phyloP scores from a whole-genome alignment of 768 basidiomycete genomes.

The Kwoniella botswanensis region DNA sequence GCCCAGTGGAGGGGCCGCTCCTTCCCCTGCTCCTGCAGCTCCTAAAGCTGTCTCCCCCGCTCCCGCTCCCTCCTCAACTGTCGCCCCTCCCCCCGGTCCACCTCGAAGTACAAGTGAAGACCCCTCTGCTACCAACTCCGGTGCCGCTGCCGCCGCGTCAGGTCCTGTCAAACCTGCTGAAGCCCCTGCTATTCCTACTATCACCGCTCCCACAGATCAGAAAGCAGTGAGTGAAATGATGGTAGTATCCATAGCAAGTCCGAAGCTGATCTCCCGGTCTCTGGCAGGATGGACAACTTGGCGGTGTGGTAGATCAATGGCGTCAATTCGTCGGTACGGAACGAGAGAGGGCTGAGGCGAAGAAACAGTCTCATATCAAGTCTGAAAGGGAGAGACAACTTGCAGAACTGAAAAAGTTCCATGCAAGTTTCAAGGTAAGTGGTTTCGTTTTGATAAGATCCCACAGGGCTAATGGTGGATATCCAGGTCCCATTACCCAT shows the following conservation, averaged over 20 bases:
- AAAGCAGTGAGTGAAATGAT: conserved; percentile 18
- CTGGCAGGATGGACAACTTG: conserved; percentile 33
- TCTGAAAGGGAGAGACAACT: conserved; percentile 93
- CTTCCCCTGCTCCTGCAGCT: conserved; percentile 21
- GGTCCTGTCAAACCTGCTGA: conserved; percentile 9
- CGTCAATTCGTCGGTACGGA: conserved; percentile 91
- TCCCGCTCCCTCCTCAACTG: conserved; percentile 19
- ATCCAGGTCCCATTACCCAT: conserved; percentile 87
- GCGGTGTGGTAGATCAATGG: conserved; percentile 62
- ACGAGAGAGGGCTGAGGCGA: conserved; percentile 85
- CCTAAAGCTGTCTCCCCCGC: conserved; percentile 7
- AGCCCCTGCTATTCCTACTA: conserved; percentile 9
- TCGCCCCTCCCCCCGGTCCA: conserved; percentile 25
- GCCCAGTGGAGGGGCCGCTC: conserved; percentile 9
- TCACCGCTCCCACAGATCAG: conserved; percentile 20
- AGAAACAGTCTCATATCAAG: conserved; percentile 85
- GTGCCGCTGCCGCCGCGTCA: neutral
- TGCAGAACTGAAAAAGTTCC: conserved; percentile 91
- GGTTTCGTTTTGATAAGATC: neutral
- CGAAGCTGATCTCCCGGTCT: neutral
- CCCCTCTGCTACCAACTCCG: conserved; percentile 5
- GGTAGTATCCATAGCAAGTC: too few relatives aligned
- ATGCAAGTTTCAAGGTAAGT: conserved; percentile 87
- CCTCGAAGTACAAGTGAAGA: conserved; percentile 34
- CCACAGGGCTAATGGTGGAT: neutral